Evolutionary conservation across 1,284 basidiomycete genomes (phyloP).

Genomic region (Microbotryomycetes sp.): DNA sequence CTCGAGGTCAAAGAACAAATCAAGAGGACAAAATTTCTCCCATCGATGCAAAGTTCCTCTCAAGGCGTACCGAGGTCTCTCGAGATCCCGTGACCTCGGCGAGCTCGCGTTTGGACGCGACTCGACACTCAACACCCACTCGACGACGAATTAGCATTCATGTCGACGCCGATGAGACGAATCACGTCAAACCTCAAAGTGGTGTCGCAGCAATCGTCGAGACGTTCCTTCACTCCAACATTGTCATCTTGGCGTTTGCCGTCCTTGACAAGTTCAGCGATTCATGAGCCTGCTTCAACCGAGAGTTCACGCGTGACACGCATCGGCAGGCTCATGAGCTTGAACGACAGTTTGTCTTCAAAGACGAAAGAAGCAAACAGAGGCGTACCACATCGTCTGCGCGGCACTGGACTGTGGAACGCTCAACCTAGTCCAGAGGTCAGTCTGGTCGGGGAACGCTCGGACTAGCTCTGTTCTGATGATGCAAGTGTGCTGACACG

Average conservation of each 20-base stretch:
- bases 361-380: not conserved
- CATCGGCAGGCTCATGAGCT: not conserved
- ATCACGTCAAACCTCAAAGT: not conserved
- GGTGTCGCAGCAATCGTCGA: not conserved
- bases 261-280: not conserved
- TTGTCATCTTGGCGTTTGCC: not conserved
- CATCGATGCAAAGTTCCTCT: too few species aligned
- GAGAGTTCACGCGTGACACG: not conserved
- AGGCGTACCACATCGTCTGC: not conserved
- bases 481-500: not conserved
- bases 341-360: not conserved
- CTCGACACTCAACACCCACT: too few species aligned
- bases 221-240: not conserved
- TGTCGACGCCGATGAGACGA: not conserved
- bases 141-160: too few species aligned
- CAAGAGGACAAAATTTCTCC: too few species aligned
- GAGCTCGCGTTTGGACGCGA: too few species aligned
- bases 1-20: too few species aligned
- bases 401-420: not conserved
- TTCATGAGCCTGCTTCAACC: not conserved
- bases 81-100: too few species aligned
- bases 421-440: not conserved
- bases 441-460: too few species aligned
- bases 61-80: too few species aligned
- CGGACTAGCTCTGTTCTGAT: too few species aligned